A percentile compares a stretch with the other conserved stretches of the same genome.
Conservation (phyloP, 345 rosid genomes). For the Sisymbrium irio region DNA sequence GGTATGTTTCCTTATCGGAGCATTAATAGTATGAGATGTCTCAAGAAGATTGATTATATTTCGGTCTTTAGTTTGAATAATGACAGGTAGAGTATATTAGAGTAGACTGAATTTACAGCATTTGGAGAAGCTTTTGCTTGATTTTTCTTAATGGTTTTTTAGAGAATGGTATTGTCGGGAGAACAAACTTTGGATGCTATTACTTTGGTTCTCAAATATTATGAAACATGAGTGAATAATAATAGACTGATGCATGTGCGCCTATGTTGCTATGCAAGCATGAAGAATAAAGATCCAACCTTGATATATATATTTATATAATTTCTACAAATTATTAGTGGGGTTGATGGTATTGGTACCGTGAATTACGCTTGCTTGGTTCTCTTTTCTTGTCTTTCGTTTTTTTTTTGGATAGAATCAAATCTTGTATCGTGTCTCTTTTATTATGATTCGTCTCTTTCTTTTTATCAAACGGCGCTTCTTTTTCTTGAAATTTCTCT, state of each 20-base stretch:
- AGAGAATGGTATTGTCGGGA: constrained; percentile 5
- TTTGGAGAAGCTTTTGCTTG: constrained; percentile 15
- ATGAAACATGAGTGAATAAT: constrained; percentile 13
- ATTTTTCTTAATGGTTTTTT: constrained; percentile 8
- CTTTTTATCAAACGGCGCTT: constrained; percentile 8
- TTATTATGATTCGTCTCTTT: constrained; percentile 15
- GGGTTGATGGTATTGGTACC: constrained; percentile 25
- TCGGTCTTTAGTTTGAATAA: constrained; percentile 27
- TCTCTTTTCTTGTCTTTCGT: not conserved
- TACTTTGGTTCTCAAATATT: constrained; percentile 8
- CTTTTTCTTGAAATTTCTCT: constrained; percentile 14
- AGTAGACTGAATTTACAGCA: constrained; percentile 14
- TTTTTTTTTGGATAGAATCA: not conserved
- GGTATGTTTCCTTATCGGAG: constrained; percentile 16
- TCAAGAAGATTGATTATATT: constrained; percentile 14
- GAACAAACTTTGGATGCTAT: constrained; percentile 3
- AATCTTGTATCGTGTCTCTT: constrained; percentile 19
- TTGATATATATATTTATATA: constrained; percentile 11
- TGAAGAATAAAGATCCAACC: constrained; percentile 21
- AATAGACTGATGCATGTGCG: constrained; percentile 24
- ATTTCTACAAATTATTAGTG: constrained; percentile 27
- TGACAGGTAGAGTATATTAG: constrained; percentile 14
- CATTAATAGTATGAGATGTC: constrained; percentile 1
- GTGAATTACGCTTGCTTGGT: constrained; percentile 32
- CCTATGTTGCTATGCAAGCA: constrained; percentile 24